A percentile compares a stretch with the other conserved stretches of the same genome.
Conservation (phyloP, 2,329 filamentous ascomycete genomes). For the Penicillium sp. region DNA sequence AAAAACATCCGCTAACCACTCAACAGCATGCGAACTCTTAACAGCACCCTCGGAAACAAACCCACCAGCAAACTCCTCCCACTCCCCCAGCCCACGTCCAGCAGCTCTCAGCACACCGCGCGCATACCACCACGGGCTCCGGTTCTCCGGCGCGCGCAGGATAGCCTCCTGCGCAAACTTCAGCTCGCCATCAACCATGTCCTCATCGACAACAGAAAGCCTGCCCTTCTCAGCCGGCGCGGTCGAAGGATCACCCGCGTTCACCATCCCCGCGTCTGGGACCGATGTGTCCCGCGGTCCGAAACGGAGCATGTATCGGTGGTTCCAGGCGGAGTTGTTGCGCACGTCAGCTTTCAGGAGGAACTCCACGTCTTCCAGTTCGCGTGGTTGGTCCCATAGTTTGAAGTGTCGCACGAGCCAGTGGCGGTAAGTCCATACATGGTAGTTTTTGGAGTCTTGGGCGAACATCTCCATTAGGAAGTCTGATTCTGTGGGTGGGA, state of each 20-base stretch:
- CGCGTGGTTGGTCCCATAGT: constrained; percentile 55
- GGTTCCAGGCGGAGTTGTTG: constrained; percentile 98
- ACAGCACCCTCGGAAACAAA: constrained; percentile 54
- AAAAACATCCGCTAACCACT: constrained; percentile 50
- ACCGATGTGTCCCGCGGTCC: constrained; percentile 50
- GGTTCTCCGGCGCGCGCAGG: constrained; percentile 81
- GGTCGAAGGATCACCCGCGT: constrained; percentile 17
- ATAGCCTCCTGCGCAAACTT: constrained; percentile 72
- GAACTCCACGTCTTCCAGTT: constrained; percentile 68
- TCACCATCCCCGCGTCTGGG: constrained; percentile 38
- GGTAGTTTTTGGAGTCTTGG: constrained; percentile 93
- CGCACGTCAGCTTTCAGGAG: constrained; percentile 78
- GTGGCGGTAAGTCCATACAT: constrained; percentile 95
- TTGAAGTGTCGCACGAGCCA: constrained; percentile 66
- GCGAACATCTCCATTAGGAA: constrained; percentile 80
- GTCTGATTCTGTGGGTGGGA: constrained; percentile 64
- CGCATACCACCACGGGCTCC: constrained; percentile 91
- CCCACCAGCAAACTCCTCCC: constrained; percentile 54
- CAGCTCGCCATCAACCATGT: constrained; percentile 71
- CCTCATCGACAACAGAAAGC: constrained; percentile 53
- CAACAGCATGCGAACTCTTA: constrained; percentile 58
- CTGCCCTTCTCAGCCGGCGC: constrained; percentile 29
- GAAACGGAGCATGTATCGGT: constrained; percentile 93
- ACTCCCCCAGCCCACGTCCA: constrained; percentile 48
- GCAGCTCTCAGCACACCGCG: constrained; percentile 70